A percentile compares a stretch with the other conserved stretches of the same genome.
phyloP scores from a whole-genome alignment of 352 stramenopile species.

The Globisporangium paroecandrum region DNA sequence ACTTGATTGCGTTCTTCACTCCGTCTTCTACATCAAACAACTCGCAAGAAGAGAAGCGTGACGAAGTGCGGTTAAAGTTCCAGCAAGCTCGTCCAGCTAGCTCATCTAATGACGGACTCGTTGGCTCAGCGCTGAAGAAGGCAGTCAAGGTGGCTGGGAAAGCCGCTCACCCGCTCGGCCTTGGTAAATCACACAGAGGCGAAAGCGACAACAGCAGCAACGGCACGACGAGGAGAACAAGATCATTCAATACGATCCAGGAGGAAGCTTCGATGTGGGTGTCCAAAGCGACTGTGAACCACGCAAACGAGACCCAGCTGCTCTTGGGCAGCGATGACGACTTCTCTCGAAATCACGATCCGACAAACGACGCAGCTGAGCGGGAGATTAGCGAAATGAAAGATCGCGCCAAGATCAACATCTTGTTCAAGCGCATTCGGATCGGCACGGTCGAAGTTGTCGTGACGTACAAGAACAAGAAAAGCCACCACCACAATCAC shows the following conservation, averaged over 20 bases:
- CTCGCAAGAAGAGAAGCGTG: slow-evolving; percentile 47
- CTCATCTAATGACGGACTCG: slow-evolving; percentile 30
- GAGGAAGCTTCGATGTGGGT: slow-evolving; percentile 49
- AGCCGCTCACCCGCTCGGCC: slow-evolving; percentile 46
- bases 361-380: slow-evolving; percentile 7
- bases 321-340: slow-evolving; percentile 13
- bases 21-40: slow-evolving; percentile 21
- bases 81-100: slow-evolving; percentile 28
- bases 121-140: slow-evolving; percentile 52
- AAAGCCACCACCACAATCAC: slow-evolving; percentile 24
- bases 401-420: slow-evolving; percentile 43
- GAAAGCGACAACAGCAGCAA: slow-evolving; percentile 11
- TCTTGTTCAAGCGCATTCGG: slow-evolving; percentile 80
- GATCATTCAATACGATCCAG: slow-evolving; percentile 21
- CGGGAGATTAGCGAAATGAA: slow-evolving; percentile 38
- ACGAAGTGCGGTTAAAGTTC: slow-evolving; percentile 66
- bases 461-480: slow-evolving; percentile 83
- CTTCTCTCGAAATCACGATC: not conserved
- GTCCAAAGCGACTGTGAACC: slow-evolving; percentile 21
- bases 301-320: slow-evolving; percentile 28
- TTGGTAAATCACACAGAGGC: slow-evolving; percentile 29
- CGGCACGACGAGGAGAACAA: not conserved
- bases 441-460: slow-evolving; percentile 73
- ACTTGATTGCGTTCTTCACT: slow-evolving; percentile 61
- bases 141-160: slow-evolving; percentile 62